Percentiles rank a stretch among this genome's conserved stretches.
phyloP scores from a whole-genome alignment of 345 rosid species.

The Syzygium aqueum region DNA sequence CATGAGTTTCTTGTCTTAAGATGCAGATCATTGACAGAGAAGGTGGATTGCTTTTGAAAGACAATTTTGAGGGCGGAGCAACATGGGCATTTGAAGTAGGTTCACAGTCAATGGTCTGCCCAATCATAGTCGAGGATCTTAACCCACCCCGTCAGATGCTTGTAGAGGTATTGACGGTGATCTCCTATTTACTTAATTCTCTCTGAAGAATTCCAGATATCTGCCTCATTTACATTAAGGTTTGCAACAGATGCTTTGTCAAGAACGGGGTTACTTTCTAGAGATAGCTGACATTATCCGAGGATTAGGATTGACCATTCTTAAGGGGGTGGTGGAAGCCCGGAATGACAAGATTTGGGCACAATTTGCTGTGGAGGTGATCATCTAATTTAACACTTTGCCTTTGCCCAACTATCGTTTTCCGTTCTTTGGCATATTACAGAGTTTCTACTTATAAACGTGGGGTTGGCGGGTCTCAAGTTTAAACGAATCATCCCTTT shows the following conservation, averaged over 20 bases:
- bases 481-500: not conserved
- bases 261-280: slow-evolving; percentile 85
- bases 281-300: slow-evolving; percentile 89
- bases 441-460: not conserved
- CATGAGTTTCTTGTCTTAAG: not conserved
- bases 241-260: slow-evolving; percentile 74
- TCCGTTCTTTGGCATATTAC: not conserved
- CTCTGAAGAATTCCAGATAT: not conserved
- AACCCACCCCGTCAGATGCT: slow-evolving; percentile 85
- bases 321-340: slow-evolving; percentile 90
- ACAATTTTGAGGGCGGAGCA: slow-evolving; percentile 78
- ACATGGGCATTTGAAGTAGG: slow-evolving; percentile 99
- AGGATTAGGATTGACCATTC: slow-evolving; percentile 87
- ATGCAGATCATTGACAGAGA: slow-evolving; percentile 55
- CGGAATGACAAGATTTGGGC: slow-evolving; percentile 84
- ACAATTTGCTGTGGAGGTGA: slow-evolving; percentile 85
- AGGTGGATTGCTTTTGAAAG: slow-evolving; percentile 39
- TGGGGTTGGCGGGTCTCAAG: not conserved
- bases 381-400: not conserved
- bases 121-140: slow-evolving; percentile 93
- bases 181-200: not conserved
- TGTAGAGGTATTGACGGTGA: slow-evolving; percentile 51
- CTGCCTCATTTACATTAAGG: not conserved
- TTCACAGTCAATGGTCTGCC: slow-evolving; percentile 77
- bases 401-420: not conserved